Conservation (phyloP, 2,329 filamentous ascomycete genomes). For the Pestalotiopsis sp. region DNA sequence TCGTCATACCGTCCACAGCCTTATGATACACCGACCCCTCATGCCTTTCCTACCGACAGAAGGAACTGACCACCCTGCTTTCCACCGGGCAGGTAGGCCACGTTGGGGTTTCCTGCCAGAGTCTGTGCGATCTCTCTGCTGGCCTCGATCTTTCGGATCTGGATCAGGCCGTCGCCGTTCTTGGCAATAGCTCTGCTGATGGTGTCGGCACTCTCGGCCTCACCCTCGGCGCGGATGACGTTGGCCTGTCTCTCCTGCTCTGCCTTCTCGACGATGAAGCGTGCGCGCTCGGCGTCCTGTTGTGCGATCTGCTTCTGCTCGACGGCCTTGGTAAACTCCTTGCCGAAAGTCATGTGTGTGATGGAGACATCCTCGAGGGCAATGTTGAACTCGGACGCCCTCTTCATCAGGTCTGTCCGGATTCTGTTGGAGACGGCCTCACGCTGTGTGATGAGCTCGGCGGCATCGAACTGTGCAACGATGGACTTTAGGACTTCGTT, state of each 20-base stretch:
- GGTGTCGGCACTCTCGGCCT: conserved; percentile 94
- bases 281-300: conserved; percentile 94
- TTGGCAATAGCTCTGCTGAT: conserved; percentile 94
- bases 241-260: conserved; percentile 99
- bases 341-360: conserved; percentile 99
- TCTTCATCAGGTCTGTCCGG: conserved; percentile 86
- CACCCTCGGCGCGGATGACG: conserved; percentile 96
- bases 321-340: conserved; percentile 97
- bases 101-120: conserved; percentile 87
- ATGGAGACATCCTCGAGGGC: conserved; percentile 98
- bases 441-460: conserved; percentile 97
- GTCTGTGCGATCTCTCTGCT: conserved; percentile 94
- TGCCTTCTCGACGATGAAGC: conserved; percentile 98
- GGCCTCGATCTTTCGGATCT: conserved; percentile 97
- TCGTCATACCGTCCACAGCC: conserved; percentile 3
- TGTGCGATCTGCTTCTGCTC: conserved; percentile 99
- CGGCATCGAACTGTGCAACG: conserved; percentile 97
- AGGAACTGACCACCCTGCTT: conserved; percentile 61
- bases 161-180: conserved; percentile 88
- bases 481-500: conserved; percentile 99
- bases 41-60: conserved; percentile 53
- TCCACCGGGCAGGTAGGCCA: conserved; percentile 83
- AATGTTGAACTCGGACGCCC: conserved; percentile 97
- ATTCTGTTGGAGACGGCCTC: conserved; percentile 97
- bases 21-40: conserved; percentile 17